phyloP scores from a whole-genome alignment of 2,329 filamentous ascomycete genomes.

The Dactylonectria estremocensis region DNA sequence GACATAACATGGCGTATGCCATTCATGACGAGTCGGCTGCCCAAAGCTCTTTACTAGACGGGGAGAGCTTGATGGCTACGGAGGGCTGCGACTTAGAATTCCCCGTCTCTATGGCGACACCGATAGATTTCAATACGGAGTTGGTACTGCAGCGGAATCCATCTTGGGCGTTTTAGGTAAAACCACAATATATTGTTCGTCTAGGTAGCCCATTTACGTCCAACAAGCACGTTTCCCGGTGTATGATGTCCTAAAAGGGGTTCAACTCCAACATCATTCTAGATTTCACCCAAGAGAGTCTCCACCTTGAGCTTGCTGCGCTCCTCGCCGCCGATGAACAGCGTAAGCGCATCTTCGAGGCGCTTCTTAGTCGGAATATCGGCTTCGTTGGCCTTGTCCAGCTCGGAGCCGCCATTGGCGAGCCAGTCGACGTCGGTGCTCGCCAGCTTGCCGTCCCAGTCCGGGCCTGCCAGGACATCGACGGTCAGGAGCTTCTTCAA shows the following conservation, averaged over 20 bases:
- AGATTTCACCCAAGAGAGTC: slow-evolving; percentile 37
- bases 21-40: too few species aligned
- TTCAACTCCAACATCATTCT: background rate
- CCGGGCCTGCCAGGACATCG: slow-evolving; percentile 57
- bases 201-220: too few species aligned
- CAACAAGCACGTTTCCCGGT: too few species aligned
- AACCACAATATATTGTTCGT: too few species aligned
- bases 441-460: slow-evolving; percentile 58
- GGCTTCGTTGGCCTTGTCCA: slow-evolving; percentile 59
- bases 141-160: too few species aligned
- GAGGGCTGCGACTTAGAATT: too few species aligned
- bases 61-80: too few species aligned
- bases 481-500: slow-evolving; percentile 54
- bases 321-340: slow-evolving; percentile 59
- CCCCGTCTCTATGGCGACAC: too few species aligned
- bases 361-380: slow-evolving; percentile 57
- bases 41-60: too few species aligned
- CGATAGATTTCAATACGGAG: too few species aligned
- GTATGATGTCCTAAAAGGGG: background rate
- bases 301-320: slow-evolving; percentile 58
- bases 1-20: too few species aligned
- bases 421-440: slow-evolving; percentile 62
- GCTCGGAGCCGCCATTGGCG: slow-evolving; percentile 58
- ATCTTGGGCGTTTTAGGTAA: too few species aligned
- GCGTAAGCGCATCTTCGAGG: slow-evolving; percentile 56